phyloP scores from a whole-genome alignment of 805 yeast genomes.

The Torulaspora maleeae region DNA sequence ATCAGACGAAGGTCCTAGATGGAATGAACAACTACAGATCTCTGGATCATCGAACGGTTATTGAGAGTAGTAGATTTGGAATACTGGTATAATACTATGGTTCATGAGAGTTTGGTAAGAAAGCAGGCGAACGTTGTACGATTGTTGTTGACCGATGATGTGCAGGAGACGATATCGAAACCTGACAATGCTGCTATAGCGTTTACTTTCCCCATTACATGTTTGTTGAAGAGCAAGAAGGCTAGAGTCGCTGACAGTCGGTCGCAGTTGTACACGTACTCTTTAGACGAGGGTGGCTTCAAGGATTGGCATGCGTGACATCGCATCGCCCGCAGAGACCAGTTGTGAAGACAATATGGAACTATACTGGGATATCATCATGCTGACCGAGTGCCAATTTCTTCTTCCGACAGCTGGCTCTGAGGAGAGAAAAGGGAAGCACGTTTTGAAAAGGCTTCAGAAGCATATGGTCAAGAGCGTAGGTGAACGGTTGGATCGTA shows the following conservation, averaged over 20 bases:
- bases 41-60: no score
- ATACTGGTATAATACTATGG: neutral
- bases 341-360: constrained; percentile 15
- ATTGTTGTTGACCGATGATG: constrained; percentile 15
- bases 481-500: constrained; percentile 13
- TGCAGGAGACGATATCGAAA: constrained; percentile 14
- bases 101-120: constrained; percentile 9
- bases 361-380: constrained; percentile 33
- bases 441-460: constrained; percentile 9
- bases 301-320: constrained; percentile 36
- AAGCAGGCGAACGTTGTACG: constrained; percentile 19
- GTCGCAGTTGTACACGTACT: constrained; percentile 16
- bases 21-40: no score
- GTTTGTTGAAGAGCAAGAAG: constrained; percentile 20
- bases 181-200: constrained; percentile 19
- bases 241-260: neutral
- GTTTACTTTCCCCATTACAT: constrained; percentile 22
- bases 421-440: constrained; percentile 1
- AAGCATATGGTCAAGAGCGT: constrained; percentile 14
- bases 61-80: neutral
- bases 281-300: constrained; percentile 22
- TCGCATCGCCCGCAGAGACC: constrained; percentile 7
- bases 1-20: no score
- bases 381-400: constrained; percentile 29
- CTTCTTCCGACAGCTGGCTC: constrained; percentile 10